Evolutionary conservation across 2,329 filamentous ascomycete species (phyloP).

Genomic region (Aspergillus texensis): DNA sequence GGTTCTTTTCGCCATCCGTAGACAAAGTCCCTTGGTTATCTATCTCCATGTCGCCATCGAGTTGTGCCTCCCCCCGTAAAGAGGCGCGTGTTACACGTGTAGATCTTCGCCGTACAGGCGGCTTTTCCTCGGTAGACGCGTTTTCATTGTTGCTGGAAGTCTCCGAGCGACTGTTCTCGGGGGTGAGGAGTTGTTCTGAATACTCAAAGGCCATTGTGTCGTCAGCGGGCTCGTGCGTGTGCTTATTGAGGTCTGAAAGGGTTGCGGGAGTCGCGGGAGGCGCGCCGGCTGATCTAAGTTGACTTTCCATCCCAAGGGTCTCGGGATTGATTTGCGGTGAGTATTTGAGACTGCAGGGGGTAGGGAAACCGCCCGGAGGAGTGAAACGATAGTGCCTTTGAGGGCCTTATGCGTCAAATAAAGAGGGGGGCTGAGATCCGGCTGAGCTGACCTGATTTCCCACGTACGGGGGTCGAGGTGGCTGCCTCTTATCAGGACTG

Average conservation of each 20-base stretch:
- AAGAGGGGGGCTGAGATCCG: conserved; percentile 4
- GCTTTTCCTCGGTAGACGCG: conserved; percentile 38
- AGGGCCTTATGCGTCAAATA: conserved; percentile 5
- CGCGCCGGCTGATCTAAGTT: conserved; percentile 31
- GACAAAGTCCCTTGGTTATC: conserved; percentile 25
- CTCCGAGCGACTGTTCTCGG: conserved; percentile 48
- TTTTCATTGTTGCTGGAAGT: conserved; percentile 45
- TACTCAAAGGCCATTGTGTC: conserved; percentile 38
- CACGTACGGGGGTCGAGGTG: neutral
- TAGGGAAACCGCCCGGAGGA: neutral
- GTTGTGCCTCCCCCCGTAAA: conserved; percentile 32
- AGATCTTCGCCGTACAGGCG: conserved; percentile 34
- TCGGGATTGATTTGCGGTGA: conserved; percentile 9
- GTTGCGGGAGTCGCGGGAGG: conserved; percentile 35
- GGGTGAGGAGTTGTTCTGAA: conserved; percentile 45
- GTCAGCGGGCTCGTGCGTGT: conserved; percentile 30
- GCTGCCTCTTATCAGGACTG: conserved; percentile 15
- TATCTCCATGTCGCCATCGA: conserved; percentile 26
- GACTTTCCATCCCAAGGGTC: conserved; percentile 31
- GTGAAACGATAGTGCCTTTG: neutral
- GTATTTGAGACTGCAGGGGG: neutral
- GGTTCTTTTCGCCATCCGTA: conserved; percentile 30
- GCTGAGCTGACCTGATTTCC: conserved; percentile 11
- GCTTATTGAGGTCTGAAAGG: conserved; percentile 29
- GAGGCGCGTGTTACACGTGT: conserved; percentile 46